These are phyloP conservation scores for Amanita exitialis DNA, from an alignment of 768 basidiomycete genomes.

Conservation along the genomic window DNA sequence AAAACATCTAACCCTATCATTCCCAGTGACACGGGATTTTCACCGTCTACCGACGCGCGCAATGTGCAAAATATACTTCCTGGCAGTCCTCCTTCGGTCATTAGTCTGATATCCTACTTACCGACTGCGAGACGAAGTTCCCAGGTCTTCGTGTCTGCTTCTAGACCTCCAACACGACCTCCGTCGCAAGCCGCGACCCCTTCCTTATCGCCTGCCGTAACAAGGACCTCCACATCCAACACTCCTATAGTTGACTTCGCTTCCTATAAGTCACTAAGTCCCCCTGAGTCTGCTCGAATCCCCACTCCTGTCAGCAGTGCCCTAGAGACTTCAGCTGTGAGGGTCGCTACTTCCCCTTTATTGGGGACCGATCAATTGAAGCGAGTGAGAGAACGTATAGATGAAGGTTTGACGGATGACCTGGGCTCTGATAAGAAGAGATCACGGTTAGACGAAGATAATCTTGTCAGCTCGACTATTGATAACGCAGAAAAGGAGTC, in stretches of 20 bases:
- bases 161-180: not conserved
- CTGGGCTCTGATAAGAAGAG: not conserved
- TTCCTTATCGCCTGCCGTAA: not conserved
- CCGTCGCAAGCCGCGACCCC: not conserved
- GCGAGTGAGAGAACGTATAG: not conserved
- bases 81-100: not conserved
- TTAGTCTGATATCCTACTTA: too few relatives aligned
- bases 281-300: slow-evolving; percentile 3
- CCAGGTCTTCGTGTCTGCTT: not conserved
- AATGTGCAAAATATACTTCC: not conserved
- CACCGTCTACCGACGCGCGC: not conserved
- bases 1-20: not conserved
- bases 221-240: not conserved
- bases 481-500: slow-evolving; percentile 7
- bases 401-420: not conserved
- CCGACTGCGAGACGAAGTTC: not conserved
- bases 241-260: not conserved
- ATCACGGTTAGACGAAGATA: slow-evolving; percentile 2
- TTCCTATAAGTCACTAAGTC: not conserved
- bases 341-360: slow-evolving; percentile 4
- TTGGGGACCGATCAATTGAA: slow-evolving; percentile 8
- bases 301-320: slow-evolving; percentile 7
- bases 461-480: not conserved
- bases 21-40: not conserved
- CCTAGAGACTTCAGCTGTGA: not conserved